phyloP scores from a whole-genome alignment of 2,329 filamentous ascomycete genomes.

The Blumeriella jaapii region DNA sequence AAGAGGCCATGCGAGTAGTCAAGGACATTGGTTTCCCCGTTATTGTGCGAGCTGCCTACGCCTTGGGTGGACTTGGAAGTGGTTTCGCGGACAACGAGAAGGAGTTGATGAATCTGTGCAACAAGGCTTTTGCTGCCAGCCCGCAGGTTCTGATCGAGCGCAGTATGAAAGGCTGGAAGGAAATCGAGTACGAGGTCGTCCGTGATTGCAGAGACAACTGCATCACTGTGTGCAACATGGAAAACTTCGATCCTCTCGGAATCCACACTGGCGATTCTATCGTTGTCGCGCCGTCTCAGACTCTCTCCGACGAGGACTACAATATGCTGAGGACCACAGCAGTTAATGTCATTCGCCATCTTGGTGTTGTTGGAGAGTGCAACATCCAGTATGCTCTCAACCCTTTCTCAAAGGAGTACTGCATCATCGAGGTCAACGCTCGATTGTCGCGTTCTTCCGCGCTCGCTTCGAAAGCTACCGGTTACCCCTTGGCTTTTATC shows the following conservation, averaged over 20 bases:
- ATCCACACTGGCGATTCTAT: constrained; percentile 98
- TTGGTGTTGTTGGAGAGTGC: constrained; percentile 95
- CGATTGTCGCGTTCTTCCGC: constrained; percentile 91
- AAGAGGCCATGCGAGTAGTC: constrained; percentile 81
- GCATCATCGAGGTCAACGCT: constrained; percentile 98
- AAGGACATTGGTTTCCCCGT: constrained; percentile 91
- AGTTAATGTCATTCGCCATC: constrained; percentile 91
- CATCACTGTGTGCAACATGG: constrained; percentile 99
- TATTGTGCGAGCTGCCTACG: constrained; percentile 93
- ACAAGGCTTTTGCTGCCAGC: constrained; percentile 88
- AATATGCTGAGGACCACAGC: constrained; percentile 98
- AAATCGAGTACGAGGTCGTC: constrained; percentile 98
- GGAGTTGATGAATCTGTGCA: constrained; percentile 77
- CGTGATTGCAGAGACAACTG: constrained; percentile 94
- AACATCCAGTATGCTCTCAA: constrained; percentile 98
- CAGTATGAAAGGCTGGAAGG: constrained; percentile 99
- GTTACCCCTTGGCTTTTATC: constrained; percentile 91
- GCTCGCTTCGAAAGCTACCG: constrained; percentile 91
- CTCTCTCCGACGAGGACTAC: constrained; percentile 93
- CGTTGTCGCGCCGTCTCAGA: constrained; percentile 94
- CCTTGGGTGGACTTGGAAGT: constrained; percentile 86
- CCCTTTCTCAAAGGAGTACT: constrained; percentile 90
- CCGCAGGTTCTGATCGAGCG: constrained; percentile 94
- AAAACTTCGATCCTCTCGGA: constrained; percentile 97
- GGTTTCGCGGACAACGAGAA: constrained; percentile 85